Evolutionary conservation across 164 flowering plant species (phyloP), one percentile per base, ranked within the genome.

Genomic region (Vitis riparia): DNA sequence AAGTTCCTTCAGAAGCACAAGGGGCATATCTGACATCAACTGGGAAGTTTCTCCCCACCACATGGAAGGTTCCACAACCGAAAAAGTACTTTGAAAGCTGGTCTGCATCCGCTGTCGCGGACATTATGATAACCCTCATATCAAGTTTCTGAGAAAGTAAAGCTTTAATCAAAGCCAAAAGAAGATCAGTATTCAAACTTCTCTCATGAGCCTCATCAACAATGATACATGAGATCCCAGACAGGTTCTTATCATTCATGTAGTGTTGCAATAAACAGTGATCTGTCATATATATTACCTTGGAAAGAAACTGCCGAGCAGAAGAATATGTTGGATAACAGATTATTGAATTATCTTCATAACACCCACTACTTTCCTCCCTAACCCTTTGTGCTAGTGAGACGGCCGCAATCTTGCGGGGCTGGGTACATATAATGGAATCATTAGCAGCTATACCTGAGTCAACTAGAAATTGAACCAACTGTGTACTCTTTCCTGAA

Each of bases 161-260:
- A 58, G 80, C 76, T 77, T 88, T 96, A 11, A 92, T 44, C 82
- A 89, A 66, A 23, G 96, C 92, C 78, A 96, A 77, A 55, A 96
- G 88, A 19, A 96, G 92, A 81, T 96, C 99, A 63, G 98, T 96
- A 78, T 87, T 91, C 80, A 96, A 80, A 78, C 95, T 93, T 81
- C 99, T 86, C 80, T 93, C 99, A 86, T 96, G 99, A 65, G 99
- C 99, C 83, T 96, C 99, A 75, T 96, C 99, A 70, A 93, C 75
- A 68, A 96, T 82, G 67, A 96, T 84, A 78, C 88, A 91, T 7
- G 99, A 93, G 59, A 92, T 70, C 69, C 80, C 76, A 67, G 84
- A 71, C 73, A 93, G 75, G 49, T 79, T 81, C 78, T 77, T 71
- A 80, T 92, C 93, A 68, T 71, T 74, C 92, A 93, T 87, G 82